Evolutionary conservation across 306 rosid species (phyloP).

Genomic region (Quercus glauca): DNA sequence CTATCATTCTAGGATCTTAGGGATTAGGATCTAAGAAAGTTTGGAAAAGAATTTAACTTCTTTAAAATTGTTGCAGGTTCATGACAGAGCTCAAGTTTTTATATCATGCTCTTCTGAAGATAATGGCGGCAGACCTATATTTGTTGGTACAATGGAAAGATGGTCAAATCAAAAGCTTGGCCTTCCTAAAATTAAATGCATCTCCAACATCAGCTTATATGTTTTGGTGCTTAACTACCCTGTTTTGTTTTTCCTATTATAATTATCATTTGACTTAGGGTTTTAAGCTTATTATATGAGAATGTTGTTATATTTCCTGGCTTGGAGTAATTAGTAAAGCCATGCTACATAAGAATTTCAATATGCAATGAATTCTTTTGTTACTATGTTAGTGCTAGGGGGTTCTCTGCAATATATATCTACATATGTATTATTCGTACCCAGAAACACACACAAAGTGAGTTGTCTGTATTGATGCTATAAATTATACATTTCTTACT

Average conservation of each 20-base stretch:
- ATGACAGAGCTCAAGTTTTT: conserved; percentile 95
- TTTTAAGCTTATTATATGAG: neutral
- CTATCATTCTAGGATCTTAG: neutral
- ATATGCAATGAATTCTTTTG: neutral
- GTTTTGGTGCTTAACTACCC: conserved; percentile 53
- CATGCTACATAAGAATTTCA: neutral
- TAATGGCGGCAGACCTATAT: conserved; percentile 46
- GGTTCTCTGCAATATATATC: neutral
- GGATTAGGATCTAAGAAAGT: neutral
- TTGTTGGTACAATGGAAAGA: conserved; percentile 77
- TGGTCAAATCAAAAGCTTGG: conserved; percentile 52
- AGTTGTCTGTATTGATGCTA: neutral
- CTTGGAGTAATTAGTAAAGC: neutral
- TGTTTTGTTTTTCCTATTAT: conserved; percentile 8
- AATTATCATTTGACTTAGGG: neutral
- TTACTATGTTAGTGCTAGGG: neutral
- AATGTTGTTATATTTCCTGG: neutral
- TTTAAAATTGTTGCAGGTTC: conserved; percentile 56
- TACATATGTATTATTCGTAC: too few relatives aligned
- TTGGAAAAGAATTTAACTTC: conserved; percentile 8
- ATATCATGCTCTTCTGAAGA: conserved; percentile 56
- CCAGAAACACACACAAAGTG: neutral
- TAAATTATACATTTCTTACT: neutral
- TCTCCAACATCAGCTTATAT: conserved; percentile 50
- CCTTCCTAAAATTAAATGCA: conserved; percentile 61